Percentiles rank a stretch among this genome's conserved stretches.
These are phyloP conservation scores for Kwoniella heveanensis DNA, from an alignment of 768 basidiomycete species.

Conservation along the genomic window DNA sequence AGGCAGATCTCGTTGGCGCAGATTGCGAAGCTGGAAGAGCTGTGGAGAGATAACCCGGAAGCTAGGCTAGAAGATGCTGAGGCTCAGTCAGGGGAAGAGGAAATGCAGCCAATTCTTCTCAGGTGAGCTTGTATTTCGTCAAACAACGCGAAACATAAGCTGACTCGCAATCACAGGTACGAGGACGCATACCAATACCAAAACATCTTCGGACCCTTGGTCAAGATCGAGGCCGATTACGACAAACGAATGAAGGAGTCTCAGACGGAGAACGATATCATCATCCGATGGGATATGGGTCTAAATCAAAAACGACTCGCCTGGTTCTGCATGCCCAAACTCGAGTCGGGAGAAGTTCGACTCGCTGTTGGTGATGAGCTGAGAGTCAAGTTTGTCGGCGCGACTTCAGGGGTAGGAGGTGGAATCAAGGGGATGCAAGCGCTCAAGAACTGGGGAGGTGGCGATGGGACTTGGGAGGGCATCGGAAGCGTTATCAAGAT, in stretches of 20 bases:
- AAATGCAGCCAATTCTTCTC: conserved; percentile 85
- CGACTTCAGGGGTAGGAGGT: conserved; percentile 58
- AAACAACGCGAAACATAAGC: not conserved
- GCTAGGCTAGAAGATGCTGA: conserved; percentile 96
- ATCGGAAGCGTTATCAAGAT: conserved; percentile 99
- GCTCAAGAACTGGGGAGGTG: conserved; percentile 28
- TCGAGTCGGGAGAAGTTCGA: conserved; percentile 96
- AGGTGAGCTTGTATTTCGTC: conserved; percentile 55
- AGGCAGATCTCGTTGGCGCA: conserved; percentile 96
- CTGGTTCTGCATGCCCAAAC: conserved; percentile 93
- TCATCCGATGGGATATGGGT: conserved; percentile 95
- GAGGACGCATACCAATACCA: conserved; percentile 99
- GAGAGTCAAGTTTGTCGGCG: conserved; percentile 82
- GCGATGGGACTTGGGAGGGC: conserved; percentile 91
- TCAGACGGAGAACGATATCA: conserved; percentile 96
- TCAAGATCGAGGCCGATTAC: conserved; percentile 99
- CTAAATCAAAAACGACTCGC: conserved; percentile 99
- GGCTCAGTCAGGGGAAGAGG: conserved; percentile 96
- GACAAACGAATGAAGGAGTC: conserved; percentile 97
- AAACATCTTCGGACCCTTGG: conserved; percentile 97
- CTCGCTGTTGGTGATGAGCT: conserved; percentile 96
- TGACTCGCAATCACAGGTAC: conserved; percentile 60
- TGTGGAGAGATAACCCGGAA: conserved; percentile 94
- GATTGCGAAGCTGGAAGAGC: conserved; percentile 93
- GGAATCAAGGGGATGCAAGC: conserved; percentile 50